phyloP scores from a whole-genome alignment of 257 asterid species.

The Nicotiana undulata region DNA sequence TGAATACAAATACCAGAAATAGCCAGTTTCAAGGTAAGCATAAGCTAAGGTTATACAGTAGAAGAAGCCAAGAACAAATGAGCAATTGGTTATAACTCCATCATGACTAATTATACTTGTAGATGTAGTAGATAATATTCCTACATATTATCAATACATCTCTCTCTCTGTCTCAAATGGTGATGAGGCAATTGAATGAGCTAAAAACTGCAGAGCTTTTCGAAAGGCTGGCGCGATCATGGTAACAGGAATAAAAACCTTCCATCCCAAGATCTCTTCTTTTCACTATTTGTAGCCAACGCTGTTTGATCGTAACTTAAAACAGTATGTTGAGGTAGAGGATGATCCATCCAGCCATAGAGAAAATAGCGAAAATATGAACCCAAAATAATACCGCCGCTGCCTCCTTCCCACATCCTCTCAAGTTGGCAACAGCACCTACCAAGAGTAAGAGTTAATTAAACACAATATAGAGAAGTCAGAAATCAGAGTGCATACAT shows the following conservation, averaged over 20 bases:
- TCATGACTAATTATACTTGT: not conserved
- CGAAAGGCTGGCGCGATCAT: not conserved
- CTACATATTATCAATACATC: not conserved
- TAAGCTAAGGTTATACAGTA: not conserved
- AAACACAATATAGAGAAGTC: not conserved
- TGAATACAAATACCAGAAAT: not conserved
- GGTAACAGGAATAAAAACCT: not conserved
- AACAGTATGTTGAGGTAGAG: slow-evolving; percentile 80
- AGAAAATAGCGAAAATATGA: slow-evolving; percentile 82
- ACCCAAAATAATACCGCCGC: slow-evolving; percentile 97
- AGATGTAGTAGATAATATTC: not conserved
- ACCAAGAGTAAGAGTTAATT: not conserved
- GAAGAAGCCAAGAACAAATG: not conserved
- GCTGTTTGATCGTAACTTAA: slow-evolving; percentile 18
- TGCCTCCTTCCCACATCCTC: slow-evolving; percentile 96
- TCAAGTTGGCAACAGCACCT: slow-evolving; percentile 97
- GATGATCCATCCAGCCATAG: slow-evolving; percentile 98
- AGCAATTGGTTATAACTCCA: not conserved
- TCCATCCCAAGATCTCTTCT: not conserved
- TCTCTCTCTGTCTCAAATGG: not conserved
- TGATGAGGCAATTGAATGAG: not conserved
- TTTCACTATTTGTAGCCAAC: not conserved
- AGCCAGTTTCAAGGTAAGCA: not conserved
- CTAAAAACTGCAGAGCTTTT: not conserved
- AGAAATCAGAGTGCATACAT: not conserved